A percentile compares a stretch with the other conserved stretches of the same genome.
Evolutionary conservation across 2,329 filamentous ascomycete genomes (phyloP).

Genomic region (Phialophora verrucosa): DNA sequence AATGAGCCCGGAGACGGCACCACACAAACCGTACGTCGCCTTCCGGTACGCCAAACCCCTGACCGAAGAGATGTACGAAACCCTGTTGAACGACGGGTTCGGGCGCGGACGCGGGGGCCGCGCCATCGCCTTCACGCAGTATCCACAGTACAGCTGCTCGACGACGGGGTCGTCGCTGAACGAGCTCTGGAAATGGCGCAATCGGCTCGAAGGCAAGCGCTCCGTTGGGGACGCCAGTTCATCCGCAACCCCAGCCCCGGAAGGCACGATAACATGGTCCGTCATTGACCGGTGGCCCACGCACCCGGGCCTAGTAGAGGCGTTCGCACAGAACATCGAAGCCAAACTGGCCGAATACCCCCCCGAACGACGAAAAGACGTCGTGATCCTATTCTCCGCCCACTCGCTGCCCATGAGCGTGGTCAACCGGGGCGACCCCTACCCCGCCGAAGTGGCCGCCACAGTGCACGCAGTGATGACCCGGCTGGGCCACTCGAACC

Average conservation of each 20-base stretch:
- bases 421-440: slow-evolving; percentile 93
- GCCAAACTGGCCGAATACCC: slow-evolving; percentile 83
- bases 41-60: slow-evolving; percentile 94
- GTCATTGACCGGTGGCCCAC: slow-evolving; percentile 97
- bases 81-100: slow-evolving; percentile 85
- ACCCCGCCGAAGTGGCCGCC: slow-evolving; percentile 92
- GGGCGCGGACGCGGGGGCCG: slow-evolving; percentile 87
- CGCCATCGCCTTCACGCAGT: slow-evolving; percentile 96
- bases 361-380: slow-evolving; percentile 75
- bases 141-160: slow-evolving; percentile 97
- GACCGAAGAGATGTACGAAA: slow-evolving; percentile 90
- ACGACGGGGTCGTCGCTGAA: slow-evolving; percentile 96
- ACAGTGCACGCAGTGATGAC: slow-evolving; percentile 98
- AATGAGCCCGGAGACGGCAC: slow-evolving; percentile 88
- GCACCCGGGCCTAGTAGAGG: slow-evolving; percentile 87
- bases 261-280: slow-evolving; percentile 87
- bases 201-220: slow-evolving; percentile 77
- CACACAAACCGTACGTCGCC: slow-evolving; percentile 95
- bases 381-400: slow-evolving; percentile 89
- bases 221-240: slow-evolving; percentile 52
- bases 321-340: slow-evolving; percentile 91
- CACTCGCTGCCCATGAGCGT: slow-evolving; percentile 97
- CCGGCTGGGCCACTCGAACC: slow-evolving; percentile 82
- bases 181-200: slow-evolving; percentile 96
- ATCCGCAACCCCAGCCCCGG: slow-evolving; percentile 46